These are phyloP conservation scores for Fomitopsis schrenkii DNA, from an alignment of 1,284 basidiomycete species.

Conservation along the genomic window DNA sequence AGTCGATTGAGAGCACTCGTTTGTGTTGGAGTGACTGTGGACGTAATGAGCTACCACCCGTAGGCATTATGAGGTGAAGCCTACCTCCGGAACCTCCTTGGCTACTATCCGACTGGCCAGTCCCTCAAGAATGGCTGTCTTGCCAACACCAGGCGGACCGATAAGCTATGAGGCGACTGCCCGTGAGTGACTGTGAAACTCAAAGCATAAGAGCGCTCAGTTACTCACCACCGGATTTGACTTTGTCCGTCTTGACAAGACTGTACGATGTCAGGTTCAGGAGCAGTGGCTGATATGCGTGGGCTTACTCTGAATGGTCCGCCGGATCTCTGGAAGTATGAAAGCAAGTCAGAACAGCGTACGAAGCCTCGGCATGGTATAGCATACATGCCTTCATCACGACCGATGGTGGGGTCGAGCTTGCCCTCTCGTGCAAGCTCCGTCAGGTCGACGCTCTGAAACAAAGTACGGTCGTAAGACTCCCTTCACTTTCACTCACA, in stretches of 20 bases:
- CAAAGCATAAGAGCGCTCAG: neutral
- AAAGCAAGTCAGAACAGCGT: neutral
- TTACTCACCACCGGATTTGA: slow-evolving; percentile 77
- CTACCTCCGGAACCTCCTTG: slow-evolving; percentile 87
- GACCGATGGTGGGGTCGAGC: slow-evolving; percentile 86
- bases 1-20: slow-evolving; percentile 78
- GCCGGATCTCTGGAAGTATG: slow-evolving; percentile 65
- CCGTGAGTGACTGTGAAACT: neutral
- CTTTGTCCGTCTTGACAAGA: slow-evolving; percentile 78
- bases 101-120: slow-evolving; percentile 86
- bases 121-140: slow-evolving; percentile 92
- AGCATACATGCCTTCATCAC: slow-evolving; percentile 69
- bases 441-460: slow-evolving; percentile 80
- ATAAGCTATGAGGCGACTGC: slow-evolving; percentile 48
- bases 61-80: slow-evolving; percentile 9
- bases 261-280: slow-evolving; percentile 30
- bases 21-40: slow-evolving; percentile 76
- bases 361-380: neutral
- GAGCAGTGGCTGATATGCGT: neutral
- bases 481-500: neutral
- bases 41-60: neutral
- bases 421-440: slow-evolving; percentile 81
- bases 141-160: slow-evolving; percentile 82
- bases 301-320: slow-evolving; percentile 81
- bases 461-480: neutral